Conservation (phyloP, 352 stramenopile genomes). For the Phytophthora ohioensis region DNA sequence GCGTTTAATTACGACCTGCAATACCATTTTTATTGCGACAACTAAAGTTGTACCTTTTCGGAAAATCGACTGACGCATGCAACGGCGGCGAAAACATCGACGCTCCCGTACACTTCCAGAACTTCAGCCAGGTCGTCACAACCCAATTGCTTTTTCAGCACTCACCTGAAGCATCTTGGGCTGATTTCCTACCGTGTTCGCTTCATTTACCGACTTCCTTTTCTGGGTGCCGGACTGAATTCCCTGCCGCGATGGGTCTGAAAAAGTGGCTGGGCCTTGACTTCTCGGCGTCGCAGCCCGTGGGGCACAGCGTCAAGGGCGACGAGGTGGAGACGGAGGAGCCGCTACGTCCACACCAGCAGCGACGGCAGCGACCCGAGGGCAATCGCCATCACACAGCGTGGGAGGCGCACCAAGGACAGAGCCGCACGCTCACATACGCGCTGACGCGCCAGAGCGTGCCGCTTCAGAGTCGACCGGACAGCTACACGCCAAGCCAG, state of each 20-base stretch:
- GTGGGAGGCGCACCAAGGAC: conserved; percentile 27
- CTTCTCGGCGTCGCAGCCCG: conserved; percentile 48
- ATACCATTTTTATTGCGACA: neutral
- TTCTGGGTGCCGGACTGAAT: too few species aligned
- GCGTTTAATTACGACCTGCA: neutral
- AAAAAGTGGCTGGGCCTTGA: conserved; percentile 71
- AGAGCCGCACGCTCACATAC: conserved; percentile 17
- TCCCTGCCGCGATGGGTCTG: conserved; percentile 50
- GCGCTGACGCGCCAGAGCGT: conserved; percentile 16
- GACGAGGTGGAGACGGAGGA: conserved; percentile 29
- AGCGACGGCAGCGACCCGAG: conserved; percentile 19
- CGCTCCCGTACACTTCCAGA: conserved; percentile 18
- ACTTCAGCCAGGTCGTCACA: conserved; percentile 13
- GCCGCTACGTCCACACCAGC: conserved; percentile 16
- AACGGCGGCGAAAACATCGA: conserved; percentile 9
- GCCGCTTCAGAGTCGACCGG: conserved; percentile 8
- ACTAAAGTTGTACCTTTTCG: conserved; percentile 11
- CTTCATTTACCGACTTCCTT: neutral
- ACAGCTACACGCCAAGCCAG: conserved; percentile 4
- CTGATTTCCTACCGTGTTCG: neutral
- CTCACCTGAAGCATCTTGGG: neutral
- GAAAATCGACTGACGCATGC: conserved; percentile 31
- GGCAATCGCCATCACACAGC: conserved; percentile 37
- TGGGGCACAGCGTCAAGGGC: conserved; percentile 26
- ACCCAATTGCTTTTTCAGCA: conserved; percentile 1